Percentiles rank a stretch among this genome's conserved stretches.
Conservation (phyloP, 495 filamentous ascomycete genomes). For the Hyaloscypha hepaticicola region DNA sequence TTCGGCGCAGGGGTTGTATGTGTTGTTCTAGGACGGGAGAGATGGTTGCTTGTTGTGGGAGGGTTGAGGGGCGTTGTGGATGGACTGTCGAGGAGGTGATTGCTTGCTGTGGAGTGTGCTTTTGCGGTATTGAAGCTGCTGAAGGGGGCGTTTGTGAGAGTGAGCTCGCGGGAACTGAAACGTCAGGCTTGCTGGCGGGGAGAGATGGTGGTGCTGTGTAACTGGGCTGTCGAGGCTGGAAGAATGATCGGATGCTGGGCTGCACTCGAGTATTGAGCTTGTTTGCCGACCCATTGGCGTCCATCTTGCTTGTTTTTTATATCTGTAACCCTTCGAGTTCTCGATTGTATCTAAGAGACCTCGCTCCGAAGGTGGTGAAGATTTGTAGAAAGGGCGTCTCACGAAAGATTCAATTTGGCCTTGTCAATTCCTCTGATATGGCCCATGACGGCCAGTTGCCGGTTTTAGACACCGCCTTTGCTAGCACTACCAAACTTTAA, state of each 20-base stretch:
- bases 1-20: slow-evolving; percentile 72
- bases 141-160: neutral
- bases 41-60: slow-evolving; percentile 54
- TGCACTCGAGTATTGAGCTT: slow-evolving; percentile 30
- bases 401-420: neutral
- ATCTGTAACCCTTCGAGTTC: neutral
- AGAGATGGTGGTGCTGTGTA: slow-evolving; percentile 48
- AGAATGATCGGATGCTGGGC: slow-evolving; percentile 52
- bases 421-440: neutral
- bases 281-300: slow-evolving; percentile 16
- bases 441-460: neutral
- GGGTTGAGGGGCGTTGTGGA: neutral
- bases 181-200: slow-evolving; percentile 32
- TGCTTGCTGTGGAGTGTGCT: slow-evolving; percentile 45
- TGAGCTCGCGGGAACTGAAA: neutral
- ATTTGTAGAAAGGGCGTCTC: neutral
- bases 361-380: neutral
- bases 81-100: slow-evolving; percentile 38
- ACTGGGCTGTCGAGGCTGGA: slow-evolving; percentile 39
- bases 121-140: slow-evolving; percentile 34
- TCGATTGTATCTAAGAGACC: neutral
- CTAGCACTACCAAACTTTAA: slow-evolving; percentile 17
- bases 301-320: slow-evolving; percentile 13
- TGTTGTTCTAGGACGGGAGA: slow-evolving; percentile 58
- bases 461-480: slow-evolving; percentile 15